A percentile compares a stretch with the other conserved stretches of the same genome.
Conservation (phyloP, 805 yeast genomes). For the Priceomyces melissophilus region DNA sequence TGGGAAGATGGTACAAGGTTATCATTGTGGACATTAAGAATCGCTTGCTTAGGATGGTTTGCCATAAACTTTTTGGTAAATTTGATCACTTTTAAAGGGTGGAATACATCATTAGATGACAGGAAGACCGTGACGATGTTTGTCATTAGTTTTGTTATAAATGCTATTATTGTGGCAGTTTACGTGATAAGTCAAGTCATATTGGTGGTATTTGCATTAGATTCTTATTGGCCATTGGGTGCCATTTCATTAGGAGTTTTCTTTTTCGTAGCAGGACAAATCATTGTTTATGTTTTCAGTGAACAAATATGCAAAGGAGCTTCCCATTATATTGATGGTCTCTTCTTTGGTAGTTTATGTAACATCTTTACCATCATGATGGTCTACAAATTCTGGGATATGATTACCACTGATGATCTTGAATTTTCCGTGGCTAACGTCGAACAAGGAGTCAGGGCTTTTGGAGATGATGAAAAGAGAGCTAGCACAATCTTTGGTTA, state of each 20-base stretch:
- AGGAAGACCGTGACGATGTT: constrained; percentile 65
- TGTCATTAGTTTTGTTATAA: constrained; percentile 65
- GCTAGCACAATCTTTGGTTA: constrained; percentile 13
- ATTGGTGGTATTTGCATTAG: constrained; percentile 63
- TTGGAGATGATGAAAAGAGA: constrained; percentile 33
- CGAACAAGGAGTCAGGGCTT: constrained; percentile 35
- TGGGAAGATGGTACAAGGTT: constrained; percentile 90
- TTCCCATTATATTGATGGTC: constrained; percentile 86
- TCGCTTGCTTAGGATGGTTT: constrained; percentile 55
- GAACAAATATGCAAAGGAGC: constrained; percentile 61
- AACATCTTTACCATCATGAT: constrained; percentile 85
- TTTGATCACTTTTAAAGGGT: constrained; percentile 64
- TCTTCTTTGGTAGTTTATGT: constrained; percentile 78
- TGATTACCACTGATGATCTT: constrained; percentile 89
- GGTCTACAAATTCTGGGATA: constrained; percentile 96
- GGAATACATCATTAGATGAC: constrained; percentile 51
- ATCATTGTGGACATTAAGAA: constrained; percentile 57
- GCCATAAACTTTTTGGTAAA: constrained; percentile 63
- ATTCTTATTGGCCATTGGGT: constrained; percentile 86
- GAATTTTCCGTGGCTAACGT: constrained; percentile 73
- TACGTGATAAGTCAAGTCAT: constrained; percentile 68
- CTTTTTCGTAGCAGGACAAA: constrained; percentile 80
- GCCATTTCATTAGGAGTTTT: constrained; percentile 68
- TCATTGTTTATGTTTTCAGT: constrained; percentile 69
- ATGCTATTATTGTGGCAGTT: constrained; percentile 59